Conservation (phyloP, 352 stramenopile genomes). For the Detonula confervacea region DNA sequence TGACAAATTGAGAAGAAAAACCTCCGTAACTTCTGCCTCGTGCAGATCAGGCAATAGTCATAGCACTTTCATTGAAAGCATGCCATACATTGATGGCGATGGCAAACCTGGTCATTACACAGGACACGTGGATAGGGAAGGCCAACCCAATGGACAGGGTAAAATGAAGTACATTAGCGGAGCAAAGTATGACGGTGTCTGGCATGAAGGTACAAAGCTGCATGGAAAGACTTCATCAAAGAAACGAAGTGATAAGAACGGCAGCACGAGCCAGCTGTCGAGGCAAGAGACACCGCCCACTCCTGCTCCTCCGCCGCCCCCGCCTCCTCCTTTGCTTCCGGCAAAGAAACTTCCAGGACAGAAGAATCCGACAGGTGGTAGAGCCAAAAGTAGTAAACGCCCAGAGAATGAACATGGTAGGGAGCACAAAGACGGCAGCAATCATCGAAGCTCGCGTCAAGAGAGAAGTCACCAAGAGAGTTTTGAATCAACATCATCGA, state of each 20-base stretch:
- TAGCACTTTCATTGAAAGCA: conserved; percentile 28
- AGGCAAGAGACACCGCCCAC: no score
- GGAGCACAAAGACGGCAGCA: background rate
- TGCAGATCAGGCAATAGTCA: background rate
- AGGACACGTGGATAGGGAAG: conserved; percentile 34
- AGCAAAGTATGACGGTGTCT: conserved; percentile 35
- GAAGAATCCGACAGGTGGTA: background rate
- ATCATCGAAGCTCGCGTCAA: background rate
- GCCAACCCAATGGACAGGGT: conserved; percentile 35
- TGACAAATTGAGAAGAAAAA: background rate
- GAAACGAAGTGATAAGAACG: background rate
- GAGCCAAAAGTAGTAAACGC: background rate
- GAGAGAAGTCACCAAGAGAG: background rate
- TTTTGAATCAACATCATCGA: background rate
- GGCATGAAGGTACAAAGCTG: conserved; percentile 31
- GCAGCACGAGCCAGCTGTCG: no score
- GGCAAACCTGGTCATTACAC: conserved; percentile 44
- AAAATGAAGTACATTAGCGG: conserved; percentile 53
- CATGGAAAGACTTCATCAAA: background rate
- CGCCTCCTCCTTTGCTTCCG: background rate
- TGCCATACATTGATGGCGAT: conserved; percentile 45
- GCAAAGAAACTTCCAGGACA: background rate
- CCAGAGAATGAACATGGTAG: background rate
- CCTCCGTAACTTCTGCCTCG: background rate
- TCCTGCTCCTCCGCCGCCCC: background rate